These are phyloP conservation scores for Helicocarpus griseus DNA, from an alignment of 2,329 filamentous ascomycete species.

Conservation along the genomic window DNA sequence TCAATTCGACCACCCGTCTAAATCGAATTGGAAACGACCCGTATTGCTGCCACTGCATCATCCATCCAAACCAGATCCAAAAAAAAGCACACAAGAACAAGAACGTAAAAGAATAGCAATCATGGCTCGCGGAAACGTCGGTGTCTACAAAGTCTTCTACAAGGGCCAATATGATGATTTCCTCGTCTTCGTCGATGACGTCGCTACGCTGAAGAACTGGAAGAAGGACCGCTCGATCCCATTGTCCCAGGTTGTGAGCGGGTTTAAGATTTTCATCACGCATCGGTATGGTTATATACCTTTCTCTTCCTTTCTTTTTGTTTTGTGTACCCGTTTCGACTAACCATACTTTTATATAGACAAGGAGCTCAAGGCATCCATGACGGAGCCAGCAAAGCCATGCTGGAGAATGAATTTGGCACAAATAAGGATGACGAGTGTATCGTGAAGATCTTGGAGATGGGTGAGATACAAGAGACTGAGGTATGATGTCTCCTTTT, in stretches of 20 bases:
- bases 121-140: slow-evolving; percentile 64
- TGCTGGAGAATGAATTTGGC: slow-evolving; percentile 79
- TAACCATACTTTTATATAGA: slow-evolving; percentile 37
- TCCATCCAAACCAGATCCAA: no score
- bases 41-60: no score
- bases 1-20: no score
- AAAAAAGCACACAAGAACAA: neutral
- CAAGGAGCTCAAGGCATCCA: slow-evolving; percentile 76
- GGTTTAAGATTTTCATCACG: slow-evolving; percentile 83
- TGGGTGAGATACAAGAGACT: slow-evolving; percentile 57
- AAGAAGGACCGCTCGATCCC: slow-evolving; percentile 67
- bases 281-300: slow-evolving; percentile 55
- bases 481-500: slow-evolving; percentile 35
- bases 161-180: slow-evolving; percentile 65
- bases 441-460: slow-evolving; percentile 70
- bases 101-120: slow-evolving; percentile 10
- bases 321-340: neutral
- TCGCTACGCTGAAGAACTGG: slow-evolving; percentile 67
- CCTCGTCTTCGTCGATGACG: slow-evolving; percentile 54
- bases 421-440: slow-evolving; percentile 69
- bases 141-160: slow-evolving; percentile 72
- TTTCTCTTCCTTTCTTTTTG: slow-evolving; percentile 3
- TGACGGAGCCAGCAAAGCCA: slow-evolving; percentile 64
- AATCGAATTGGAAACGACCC: no score
- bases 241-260: slow-evolving; percentile 72